Percentiles rank a stretch among this genome's conserved stretches.
phyloP scores from a whole-genome alignment of 2,329 filamentous ascomycete genomes.

The Colletotrichum musicola region DNA sequence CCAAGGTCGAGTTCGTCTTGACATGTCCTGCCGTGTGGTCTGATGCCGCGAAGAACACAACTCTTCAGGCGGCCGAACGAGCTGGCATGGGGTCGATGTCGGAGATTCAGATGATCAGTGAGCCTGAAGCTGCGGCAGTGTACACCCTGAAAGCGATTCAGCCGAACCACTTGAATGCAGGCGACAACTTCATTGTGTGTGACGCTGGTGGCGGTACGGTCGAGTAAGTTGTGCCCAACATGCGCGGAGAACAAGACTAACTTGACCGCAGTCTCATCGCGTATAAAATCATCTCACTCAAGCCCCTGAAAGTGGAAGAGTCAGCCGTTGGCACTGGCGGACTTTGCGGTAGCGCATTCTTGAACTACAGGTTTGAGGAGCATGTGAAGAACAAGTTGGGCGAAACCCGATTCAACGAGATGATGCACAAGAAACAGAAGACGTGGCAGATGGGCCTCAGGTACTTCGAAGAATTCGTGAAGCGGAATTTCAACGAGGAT shows the following conservation, averaged over 20 bases:
- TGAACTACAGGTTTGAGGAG: conserved; percentile 86
- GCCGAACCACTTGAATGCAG: conserved; percentile 78
- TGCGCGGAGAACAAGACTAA: conserved; percentile 40
- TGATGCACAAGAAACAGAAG: conserved; percentile 82
- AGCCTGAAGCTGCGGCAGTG: conserved; percentile 84
- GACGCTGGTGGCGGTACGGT: conserved; percentile 75
- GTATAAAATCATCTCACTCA: conserved; percentile 82
- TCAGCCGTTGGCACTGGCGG: conserved; percentile 84
- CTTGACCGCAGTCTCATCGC: conserved; percentile 71
- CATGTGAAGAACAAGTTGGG: conserved; percentile 78
- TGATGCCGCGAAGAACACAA: conserved; percentile 87
- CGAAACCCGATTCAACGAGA: conserved; percentile 75
- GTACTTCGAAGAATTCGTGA: conserved; percentile 88
- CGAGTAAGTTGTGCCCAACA: conserved; percentile 62
- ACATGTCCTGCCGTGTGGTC: conserved; percentile 89
- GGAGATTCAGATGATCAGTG: conserved; percentile 82
- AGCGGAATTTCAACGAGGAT: conserved; percentile 85
- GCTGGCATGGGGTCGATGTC: conserved; percentile 81
- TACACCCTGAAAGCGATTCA: conserved; percentile 85
- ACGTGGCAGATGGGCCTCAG: conserved; percentile 84
- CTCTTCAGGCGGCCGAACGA: conserved; percentile 79
- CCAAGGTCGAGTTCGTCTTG: conserved; percentile 82
- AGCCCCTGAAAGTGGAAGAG: conserved; percentile 80
- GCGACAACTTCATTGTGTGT: conserved; percentile 74
- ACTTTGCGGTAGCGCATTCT: conserved; percentile 81